Conservation (phyloP, 1,284 basidiomycete genomes). For the Crucibulum parvulum region DNA sequence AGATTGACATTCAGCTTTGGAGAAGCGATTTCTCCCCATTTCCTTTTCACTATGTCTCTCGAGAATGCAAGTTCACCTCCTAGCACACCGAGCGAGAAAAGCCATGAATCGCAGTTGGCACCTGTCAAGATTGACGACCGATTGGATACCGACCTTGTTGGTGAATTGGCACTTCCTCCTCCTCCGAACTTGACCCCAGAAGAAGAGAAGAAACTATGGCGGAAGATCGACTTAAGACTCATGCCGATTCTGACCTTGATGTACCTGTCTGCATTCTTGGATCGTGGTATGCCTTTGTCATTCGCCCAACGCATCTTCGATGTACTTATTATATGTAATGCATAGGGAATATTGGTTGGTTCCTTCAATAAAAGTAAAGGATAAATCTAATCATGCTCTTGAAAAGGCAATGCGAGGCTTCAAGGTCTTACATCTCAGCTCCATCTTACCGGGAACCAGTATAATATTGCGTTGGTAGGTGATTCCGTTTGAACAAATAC, state of each 20-base stretch:
- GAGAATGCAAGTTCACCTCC: too few relatives aligned
- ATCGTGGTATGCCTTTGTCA: constrained; percentile 51
- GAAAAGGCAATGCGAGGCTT: constrained; percentile 67
- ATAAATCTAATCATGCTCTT: neutral
- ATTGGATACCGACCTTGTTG: constrained; percentile 39
- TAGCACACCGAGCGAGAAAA: too few relatives aligned
- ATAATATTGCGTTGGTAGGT: constrained; percentile 70
- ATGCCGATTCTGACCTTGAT: constrained; percentile 72
- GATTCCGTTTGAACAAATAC: neutral
- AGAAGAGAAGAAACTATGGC: constrained; percentile 61
- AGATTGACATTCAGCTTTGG: too few relatives aligned
- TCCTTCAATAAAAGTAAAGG: neutral
- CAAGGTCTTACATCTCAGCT: constrained; percentile 64
- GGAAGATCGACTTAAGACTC: constrained; percentile 67
- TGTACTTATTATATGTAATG: neutral
- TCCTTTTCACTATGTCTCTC: too few relatives aligned
- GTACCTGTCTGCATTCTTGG: constrained; percentile 72
- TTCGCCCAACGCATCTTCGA: neutral
- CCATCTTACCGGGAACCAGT: constrained; percentile 61
- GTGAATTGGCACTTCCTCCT: constrained; percentile 47
- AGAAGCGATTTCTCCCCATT: too few relatives aligned
- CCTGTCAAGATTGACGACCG: too few relatives aligned
- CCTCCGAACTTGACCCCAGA: constrained; percentile 50
- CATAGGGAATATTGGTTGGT: constrained; percentile 63
- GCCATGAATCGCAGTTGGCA: too few relatives aligned